These are phyloP conservation scores for Eucalyptus regnans DNA, from an alignment of 345 rosid genomes.

Conservation along the genomic window DNA sequence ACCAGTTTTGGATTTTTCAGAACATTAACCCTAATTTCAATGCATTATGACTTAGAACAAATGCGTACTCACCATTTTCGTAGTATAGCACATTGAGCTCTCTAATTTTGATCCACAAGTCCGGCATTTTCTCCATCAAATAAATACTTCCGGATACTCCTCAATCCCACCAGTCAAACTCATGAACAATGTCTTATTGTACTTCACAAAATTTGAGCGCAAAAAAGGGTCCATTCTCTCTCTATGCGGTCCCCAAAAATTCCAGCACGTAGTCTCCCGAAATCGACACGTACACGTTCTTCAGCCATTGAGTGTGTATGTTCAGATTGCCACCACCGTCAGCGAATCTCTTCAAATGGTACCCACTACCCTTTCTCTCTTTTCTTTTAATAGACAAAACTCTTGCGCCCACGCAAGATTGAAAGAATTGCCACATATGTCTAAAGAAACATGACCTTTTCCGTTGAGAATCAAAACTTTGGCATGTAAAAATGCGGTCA, in stretches of 20 bases:
- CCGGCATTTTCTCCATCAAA: not conserved
- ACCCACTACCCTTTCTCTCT: not conserved
- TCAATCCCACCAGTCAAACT: not conserved
- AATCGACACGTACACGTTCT: too few species aligned
- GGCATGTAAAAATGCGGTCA: not conserved
- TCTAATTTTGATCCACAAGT: not conserved
- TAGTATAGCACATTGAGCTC: not conserved
- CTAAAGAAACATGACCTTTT: not conserved
- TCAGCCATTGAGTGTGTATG: not conserved
- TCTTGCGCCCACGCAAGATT: not conserved
- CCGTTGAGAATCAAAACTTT: not conserved
- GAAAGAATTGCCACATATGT: not conserved
- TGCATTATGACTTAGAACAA: not conserved
- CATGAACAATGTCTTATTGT: not conserved
- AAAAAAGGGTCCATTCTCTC: too few species aligned
- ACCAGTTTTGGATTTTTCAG: accelerated
- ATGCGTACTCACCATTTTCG: too few species aligned
- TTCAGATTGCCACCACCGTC: not conserved
- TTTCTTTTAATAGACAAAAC: not conserved
- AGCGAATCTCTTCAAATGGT: not conserved
- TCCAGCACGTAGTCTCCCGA: too few species aligned
- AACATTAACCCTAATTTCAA: not conserved
- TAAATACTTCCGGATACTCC: not conserved
- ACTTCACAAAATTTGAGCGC: not conserved
- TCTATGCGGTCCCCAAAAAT: too few species aligned